These are phyloP conservation scores for Claviceps africana DNA, from an alignment of 2,329 filamentous ascomycete genomes.

Conservation along the genomic window DNA sequence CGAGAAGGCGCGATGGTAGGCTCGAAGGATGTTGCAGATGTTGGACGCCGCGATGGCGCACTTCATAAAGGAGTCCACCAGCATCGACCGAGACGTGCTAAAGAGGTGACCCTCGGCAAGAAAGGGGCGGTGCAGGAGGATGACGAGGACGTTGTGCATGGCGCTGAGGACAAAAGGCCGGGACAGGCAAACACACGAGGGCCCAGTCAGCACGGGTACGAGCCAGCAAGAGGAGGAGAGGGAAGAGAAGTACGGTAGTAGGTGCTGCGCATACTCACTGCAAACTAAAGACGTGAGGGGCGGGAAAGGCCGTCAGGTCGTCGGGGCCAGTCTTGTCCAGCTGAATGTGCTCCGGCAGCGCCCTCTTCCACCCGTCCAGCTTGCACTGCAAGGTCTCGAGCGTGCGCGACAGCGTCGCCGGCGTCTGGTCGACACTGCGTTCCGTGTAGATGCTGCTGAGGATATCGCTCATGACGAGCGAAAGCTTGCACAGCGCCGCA, in stretches of 20 bases:
- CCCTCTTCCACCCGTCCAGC: constrained; percentile 26
- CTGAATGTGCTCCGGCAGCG: constrained; percentile 27
- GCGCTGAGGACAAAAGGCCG: background rate
- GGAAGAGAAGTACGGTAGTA: too few relatives aligned
- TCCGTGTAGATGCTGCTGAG: constrained; percentile 31
- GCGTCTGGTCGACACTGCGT: constrained; percentile 21
- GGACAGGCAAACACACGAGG: too few relatives aligned
- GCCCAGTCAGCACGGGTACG: background rate
- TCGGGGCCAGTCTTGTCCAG: constrained; percentile 19
- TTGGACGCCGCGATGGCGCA: constrained; percentile 32
- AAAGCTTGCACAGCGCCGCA: constrained; percentile 26
- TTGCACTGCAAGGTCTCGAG: constrained; percentile 25
- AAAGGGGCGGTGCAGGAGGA: constrained; percentile 40
- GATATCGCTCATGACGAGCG: constrained; percentile 31
- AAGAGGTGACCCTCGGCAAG: constrained; percentile 35
- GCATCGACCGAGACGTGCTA: constrained; percentile 24
- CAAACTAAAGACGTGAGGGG: constrained; percentile 30
- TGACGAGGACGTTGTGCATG: constrained; percentile 27
- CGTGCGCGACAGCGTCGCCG: constrained; percentile 21
- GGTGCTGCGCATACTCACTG: constrained; percentile 14
- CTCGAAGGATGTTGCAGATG: constrained; percentile 28
- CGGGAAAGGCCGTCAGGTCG: constrained; percentile 14
- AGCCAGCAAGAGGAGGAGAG: too few relatives aligned
- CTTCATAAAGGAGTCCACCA: constrained; percentile 28
- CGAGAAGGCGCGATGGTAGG: constrained; percentile 31